Evolutionary conservation across 805 yeast genomes (phyloP).

Genomic region (Metschnikowia koreensis): DNA sequence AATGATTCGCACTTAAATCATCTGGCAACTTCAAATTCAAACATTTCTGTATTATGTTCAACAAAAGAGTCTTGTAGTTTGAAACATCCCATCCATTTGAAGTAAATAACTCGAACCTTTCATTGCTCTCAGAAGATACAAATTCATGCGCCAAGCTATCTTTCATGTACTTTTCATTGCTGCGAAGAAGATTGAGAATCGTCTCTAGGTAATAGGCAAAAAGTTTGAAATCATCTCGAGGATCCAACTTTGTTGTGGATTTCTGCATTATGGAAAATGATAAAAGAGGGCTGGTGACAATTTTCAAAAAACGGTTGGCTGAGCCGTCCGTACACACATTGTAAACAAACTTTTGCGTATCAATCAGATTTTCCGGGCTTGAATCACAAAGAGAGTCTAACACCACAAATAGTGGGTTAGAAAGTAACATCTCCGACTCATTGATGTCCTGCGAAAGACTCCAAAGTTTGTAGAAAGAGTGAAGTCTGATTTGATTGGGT

Average conservation of each 20-base stretch:
- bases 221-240: constrained; percentile 58
- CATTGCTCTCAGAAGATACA: constrained; percentile 51
- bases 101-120: constrained; percentile 40
- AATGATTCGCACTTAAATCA: constrained; percentile 21
- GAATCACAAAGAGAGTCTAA: constrained; percentile 46
- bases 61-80: constrained; percentile 57
- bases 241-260: constrained; percentile 24
- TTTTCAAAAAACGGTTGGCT: constrained; percentile 57
- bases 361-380: constrained; percentile 17
- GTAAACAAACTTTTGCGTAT: constrained; percentile 50
- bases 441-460: constrained; percentile 54
- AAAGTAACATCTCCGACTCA: constrained; percentile 50
- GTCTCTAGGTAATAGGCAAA: constrained; percentile 62
- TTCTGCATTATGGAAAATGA: constrained; percentile 35
- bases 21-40: constrained; percentile 29
- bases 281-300: constrained; percentile 55
- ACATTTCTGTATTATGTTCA: constrained; percentile 47
- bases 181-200: constrained; percentile 49
- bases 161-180: constrained; percentile 42
- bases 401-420: constrained; percentile 63
- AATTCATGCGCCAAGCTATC: constrained; percentile 56
- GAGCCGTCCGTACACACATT: constrained; percentile 50
- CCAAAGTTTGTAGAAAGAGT: constrained; percentile 72
- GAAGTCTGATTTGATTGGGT: constrained; percentile 31
- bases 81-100: constrained; percentile 50